Base-by-base conservation (phyloP, 2,329 filamentous ascomycete genomes). In the Fusarium sublunatum region DNA sequence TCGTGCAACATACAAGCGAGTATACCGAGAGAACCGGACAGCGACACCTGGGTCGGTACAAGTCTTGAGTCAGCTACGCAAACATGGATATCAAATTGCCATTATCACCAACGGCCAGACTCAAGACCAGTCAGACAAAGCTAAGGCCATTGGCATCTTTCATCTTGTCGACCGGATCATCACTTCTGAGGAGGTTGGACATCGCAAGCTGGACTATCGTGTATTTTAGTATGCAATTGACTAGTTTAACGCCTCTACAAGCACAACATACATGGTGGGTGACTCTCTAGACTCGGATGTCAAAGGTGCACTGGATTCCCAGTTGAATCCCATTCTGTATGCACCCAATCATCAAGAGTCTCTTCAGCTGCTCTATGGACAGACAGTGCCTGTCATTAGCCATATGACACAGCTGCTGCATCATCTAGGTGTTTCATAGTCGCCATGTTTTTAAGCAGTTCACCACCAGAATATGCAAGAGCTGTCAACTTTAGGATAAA, bases 241-340 rank as follows among this genome's bases (percentile, higher is more conserved):
- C 13, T 3, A 40, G 5, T n/a, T 64, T 1, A 12, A 24, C 2
- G 45, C 38, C 6, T 28, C 31, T 25, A 31, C 19, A 3, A 2
- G 29, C 4, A 51, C 43, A 4, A 43, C 36, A 13, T 49, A 10
- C 2, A 63, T 65, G 52, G 32, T 65, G 3, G 55, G 55, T 3
- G 62, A 64, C 19, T 48, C 40, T 43, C 7, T 6, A n/a, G 26
- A 48, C 6, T 40, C 45, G 5, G 49, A 61, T 25, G 54, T 61
- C 41, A 47, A 51, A 24, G 58, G 58, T 4, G 58, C 58, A 1
- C 36, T 54, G 13, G 13, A 40, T 42, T 36, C 45, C 12, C 12
- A 51, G 2, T 42, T 61, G 13, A 8, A 3, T 2, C 19, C 54
- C 11, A 51, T 61, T 7, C 26, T 45, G 41, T 58, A 58, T 25